phyloP scores from a whole-genome alignment of 192 early-diverging fungal species.

The Backusella sp. region DNA sequence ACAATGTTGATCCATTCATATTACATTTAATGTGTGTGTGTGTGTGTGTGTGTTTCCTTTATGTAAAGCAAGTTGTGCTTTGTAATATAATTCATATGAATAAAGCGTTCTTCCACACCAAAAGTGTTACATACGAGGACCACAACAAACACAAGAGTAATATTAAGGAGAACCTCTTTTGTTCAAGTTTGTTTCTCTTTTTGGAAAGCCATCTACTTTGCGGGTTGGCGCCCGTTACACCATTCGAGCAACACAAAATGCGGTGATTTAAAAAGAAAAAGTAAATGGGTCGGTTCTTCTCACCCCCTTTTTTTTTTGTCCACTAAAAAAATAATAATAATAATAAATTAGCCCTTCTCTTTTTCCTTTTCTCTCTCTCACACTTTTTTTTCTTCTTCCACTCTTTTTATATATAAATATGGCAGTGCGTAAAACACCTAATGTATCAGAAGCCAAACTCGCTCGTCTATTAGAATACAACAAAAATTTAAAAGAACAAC shows the following conservation, averaged over 20 bases:
- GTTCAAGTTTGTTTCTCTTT: neutral
- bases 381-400: neutral
- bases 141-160: neutral
- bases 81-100: too few species aligned
- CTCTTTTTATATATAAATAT: conserved; percentile 1
- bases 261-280: neutral
- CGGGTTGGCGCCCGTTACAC: neutral
- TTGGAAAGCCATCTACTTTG: neutral
- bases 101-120: neutral
- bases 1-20: too few species aligned
- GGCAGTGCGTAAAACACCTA: conserved; percentile 26
- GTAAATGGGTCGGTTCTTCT: neutral
- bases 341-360: neutral
- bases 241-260: neutral
- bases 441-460: conserved; percentile 42
- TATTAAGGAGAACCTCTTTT: neutral
- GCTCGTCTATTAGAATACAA: conserved; percentile 40
- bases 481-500: conserved; percentile 35
- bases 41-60: too few species aligned
- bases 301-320: neutral
- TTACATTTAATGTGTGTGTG: too few species aligned
- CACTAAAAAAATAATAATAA: neutral
- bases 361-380: neutral
- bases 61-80: too few species aligned
- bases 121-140: neutral